Conservation (phyloP, 1,284 basidiomycete species). For the Papiliotrema terrestris region DNA sequence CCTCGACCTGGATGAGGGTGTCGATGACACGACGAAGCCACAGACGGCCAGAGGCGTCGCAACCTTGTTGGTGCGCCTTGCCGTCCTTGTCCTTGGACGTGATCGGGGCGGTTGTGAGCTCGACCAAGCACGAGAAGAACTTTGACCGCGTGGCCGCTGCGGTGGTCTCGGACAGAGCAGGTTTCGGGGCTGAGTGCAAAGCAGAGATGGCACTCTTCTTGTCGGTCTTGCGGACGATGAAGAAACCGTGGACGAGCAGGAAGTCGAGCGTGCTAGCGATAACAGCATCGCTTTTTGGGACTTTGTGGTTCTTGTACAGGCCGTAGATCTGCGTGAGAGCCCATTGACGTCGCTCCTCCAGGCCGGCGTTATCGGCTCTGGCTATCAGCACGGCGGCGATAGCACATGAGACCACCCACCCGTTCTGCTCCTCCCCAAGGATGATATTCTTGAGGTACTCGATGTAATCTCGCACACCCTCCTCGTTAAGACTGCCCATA, state of each 20-base stretch:
- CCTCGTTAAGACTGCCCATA: conserved; percentile 67
- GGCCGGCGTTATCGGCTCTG: conserved; percentile 31
- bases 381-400: conserved; percentile 3
- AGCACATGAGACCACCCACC: no score
- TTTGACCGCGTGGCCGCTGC: conserved; percentile 64
- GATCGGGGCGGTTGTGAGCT: conserved; percentile 62
- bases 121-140: conserved; percentile 70
- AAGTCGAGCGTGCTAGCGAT: conserved; percentile 73
- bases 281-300: conserved; percentile 79
- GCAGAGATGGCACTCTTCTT: conserved; percentile 61
- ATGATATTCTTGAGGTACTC: conserved; percentile 64
- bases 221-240: conserved; percentile 65
- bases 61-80: conserved; percentile 57
- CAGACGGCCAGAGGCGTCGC: conserved; percentile 67
- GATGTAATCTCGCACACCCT: conserved; percentile 76
- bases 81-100: conserved; percentile 61
- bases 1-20: conserved; percentile 59
- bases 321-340: conserved; percentile 79
- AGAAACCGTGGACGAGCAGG: conserved; percentile 78
- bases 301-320: conserved; percentile 71
- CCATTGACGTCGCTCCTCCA: conserved; percentile 61
- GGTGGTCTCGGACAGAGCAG: conserved; percentile 68
- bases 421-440: conserved; percentile 52
- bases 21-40: conserved; percentile 72
- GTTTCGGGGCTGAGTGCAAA: conserved; percentile 61